A percentile compares a stretch with the other conserved stretches of the same genome.
Conservation (phyloP, 2,329 filamentous ascomycete species). For the Stagonosporopsis cucurbitacearum region DNA sequence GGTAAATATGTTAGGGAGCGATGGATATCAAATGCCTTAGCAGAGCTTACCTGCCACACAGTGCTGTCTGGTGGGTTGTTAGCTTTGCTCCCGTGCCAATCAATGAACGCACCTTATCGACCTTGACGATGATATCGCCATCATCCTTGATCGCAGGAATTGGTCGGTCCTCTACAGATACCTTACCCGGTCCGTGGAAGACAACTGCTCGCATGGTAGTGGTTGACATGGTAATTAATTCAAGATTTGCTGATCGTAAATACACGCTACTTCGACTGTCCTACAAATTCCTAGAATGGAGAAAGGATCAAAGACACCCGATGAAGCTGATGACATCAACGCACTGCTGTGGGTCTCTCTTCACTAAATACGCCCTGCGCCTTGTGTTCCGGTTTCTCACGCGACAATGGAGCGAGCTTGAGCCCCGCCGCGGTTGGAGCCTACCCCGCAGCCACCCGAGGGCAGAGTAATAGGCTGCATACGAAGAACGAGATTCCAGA, state of each 20-base stretch:
- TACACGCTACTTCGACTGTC: not conserved
- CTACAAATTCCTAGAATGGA: not conserved
- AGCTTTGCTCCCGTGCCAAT: constrained; percentile 4
- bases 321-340: not conserved
- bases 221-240: constrained; percentile 24
- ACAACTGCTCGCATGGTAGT: constrained; percentile 82
- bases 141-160: constrained; percentile 75
- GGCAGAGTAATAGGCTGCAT: constrained; percentile 17
- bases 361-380: constrained; percentile 19
- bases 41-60: constrained; percentile 78
- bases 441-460: constrained; percentile 26
- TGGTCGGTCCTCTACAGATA: constrained; percentile 79
- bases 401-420: constrained; percentile 20
- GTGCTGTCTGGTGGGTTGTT: constrained; percentile 62
- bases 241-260: not conserved
- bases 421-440: constrained; percentile 36
- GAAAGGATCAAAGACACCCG: not conserved
- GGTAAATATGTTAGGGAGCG: not conserved
- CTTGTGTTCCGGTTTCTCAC: constrained; percentile 18
- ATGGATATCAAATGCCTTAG: no score
- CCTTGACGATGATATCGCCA: constrained; percentile 81
- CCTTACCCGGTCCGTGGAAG: constrained; percentile 78
- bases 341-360: constrained; percentile 5
- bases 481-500: not conserved
- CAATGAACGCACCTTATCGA: constrained; percentile 61